phyloP scores from a whole-genome alignment of 176 grass and related monocot species.

The Cocos nucifera region DNA sequence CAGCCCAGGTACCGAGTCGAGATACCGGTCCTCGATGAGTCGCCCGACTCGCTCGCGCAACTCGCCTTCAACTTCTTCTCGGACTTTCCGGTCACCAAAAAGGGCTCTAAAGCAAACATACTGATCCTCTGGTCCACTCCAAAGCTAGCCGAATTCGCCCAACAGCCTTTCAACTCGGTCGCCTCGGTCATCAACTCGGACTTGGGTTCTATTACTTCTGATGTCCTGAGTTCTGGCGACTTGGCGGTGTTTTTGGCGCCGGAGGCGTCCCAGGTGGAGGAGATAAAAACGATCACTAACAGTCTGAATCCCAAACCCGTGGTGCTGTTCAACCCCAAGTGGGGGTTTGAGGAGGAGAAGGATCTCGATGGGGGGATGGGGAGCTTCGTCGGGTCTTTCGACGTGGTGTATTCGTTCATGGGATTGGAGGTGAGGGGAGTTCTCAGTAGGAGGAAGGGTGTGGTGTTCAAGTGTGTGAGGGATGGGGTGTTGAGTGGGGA shows the following conservation, averaged over 20 bases:
- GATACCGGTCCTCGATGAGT: conserved; percentile 81
- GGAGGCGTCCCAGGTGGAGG: conserved; percentile 38
- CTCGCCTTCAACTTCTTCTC: conserved; percentile 64
- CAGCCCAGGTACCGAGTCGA: conserved; percentile 64
- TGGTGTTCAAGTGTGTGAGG: conserved; percentile 51
- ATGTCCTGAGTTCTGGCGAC: conserved; percentile 26
- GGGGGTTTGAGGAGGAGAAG: conserved; percentile 72
- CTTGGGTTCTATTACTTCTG: conserved; percentile 25
- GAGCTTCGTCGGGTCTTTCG: conserved; percentile 55
- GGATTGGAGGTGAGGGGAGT: conserved; percentile 75
- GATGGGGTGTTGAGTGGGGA: conserved; percentile 53
- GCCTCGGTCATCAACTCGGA: conserved; percentile 31
- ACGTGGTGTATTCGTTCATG: conserved; percentile 89
- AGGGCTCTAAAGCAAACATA: conserved; percentile 26
- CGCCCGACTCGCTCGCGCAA: conserved; percentile 42
- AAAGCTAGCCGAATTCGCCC: conserved; percentile 17
- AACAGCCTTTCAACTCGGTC: conserved; percentile 20
- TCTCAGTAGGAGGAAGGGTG: conserved; percentile 61
- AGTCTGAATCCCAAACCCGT: conserved; percentile 41
- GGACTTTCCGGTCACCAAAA: conserved; percentile 29
- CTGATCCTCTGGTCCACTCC: conserved; percentile 57
- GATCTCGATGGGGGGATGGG: conserved; percentile 22
- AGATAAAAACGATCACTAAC: conserved; percentile 26
- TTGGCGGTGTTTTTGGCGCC: conserved; percentile 51
- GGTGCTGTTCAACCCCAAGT: conserved; percentile 82